Base-by-base conservation (phyloP, 331 rosid species). In the Dryas integrifolia region DNA sequence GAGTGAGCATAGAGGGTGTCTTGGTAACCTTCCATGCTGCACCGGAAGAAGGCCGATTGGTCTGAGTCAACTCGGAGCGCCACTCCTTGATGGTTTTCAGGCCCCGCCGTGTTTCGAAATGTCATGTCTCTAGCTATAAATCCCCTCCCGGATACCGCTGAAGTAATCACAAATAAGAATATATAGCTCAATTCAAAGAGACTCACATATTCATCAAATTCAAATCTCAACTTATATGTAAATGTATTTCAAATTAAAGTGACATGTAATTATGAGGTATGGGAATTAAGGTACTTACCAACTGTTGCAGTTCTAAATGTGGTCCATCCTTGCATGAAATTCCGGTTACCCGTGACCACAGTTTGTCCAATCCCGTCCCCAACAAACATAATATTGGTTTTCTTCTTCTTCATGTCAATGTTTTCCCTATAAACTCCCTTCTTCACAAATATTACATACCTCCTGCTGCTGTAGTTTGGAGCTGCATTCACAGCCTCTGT, bases 291-390 rank as follows among this genome's bases (percentile, higher is more conserved):
- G 21, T 62, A 81, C 92, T 72, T 72, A 94, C 98, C 98, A 38
- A 94, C 78, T 0, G 97, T 94, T 47, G 98, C 92, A 62, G 98
- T 91, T 84, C 98, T 81, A 76, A 91, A 94, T 52, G 98, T 91
- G 43, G 97, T 94, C 98, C 97, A 94, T 63, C 97, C 98, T 74
- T 94, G 97, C 90, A 89, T 80, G 91, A 94, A 94, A 80, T 83
- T 89, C 15, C 97, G 76, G 69, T 83, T 78, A 78, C 88, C 80
- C 0, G 96, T 89, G 51, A 94, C 46, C 13, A 94, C 79, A n/a
- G 97, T 94, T 75, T 72, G 51, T 68, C 98, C 96, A 60, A 91
- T 91, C 9, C 97, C 98, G 65, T 89, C 98, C 4, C 98, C 97
- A 0, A 91, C 76, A 5, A 94, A 74, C 92, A 94, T 86, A 12